Evolutionary conservation across 331 rosid species (phyloP), one percentile per base, ranked within the genome.

Genomic region (Prunus yedoensis): DNA sequence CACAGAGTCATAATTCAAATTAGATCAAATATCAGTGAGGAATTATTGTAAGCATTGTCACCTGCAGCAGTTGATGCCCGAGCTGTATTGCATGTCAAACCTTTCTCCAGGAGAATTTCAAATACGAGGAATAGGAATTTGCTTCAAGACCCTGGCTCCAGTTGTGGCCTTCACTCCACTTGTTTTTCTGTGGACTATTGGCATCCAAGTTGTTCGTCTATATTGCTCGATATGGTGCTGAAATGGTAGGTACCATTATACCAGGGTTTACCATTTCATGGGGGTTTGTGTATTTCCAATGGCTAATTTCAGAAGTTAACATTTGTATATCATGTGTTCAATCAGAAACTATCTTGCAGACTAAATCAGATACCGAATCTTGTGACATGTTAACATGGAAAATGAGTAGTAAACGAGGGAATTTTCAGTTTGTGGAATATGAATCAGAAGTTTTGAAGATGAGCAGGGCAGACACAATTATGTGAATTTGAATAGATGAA

Each of bases 281-380:
- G 21, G 16, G 38, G 56, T 71, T 43, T 57, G 17, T 38, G 30
- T 41, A 27, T 45, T 58, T 59, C 58, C n/a, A 10, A 17, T 21
- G 0, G n/a, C n/a, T 0, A 3, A 58, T 45, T 20, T 59, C 1
- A 72, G 57, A 58, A 72, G 76, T 10, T 23, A 10, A 30, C 3
- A 49, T 58, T 9, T 59, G 45, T 59, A 73, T 43, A 58, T 57
- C 45, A 73, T 10, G 12, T 72, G 43, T 23, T 73, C 57, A 16
- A 47, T 38, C 27, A 43, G 18, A 15, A 20, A 57, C 66, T 20
- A 21, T 21, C 54, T 21, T 21, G 10, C 2, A 8, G 6, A 69
- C 15, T 12, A 32, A 32, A 32, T 32, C 38, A 49, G 71, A 49
- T 18, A 28, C n/a, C 21, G 21, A 10, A 14, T 13, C n/a, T 28